Percentiles rank a stretch among this genome's conserved stretches.
Evolutionary conservation across 495 filamentous ascomycete species (phyloP).

Genomic region (Recurvomyces mirabilis): DNA sequence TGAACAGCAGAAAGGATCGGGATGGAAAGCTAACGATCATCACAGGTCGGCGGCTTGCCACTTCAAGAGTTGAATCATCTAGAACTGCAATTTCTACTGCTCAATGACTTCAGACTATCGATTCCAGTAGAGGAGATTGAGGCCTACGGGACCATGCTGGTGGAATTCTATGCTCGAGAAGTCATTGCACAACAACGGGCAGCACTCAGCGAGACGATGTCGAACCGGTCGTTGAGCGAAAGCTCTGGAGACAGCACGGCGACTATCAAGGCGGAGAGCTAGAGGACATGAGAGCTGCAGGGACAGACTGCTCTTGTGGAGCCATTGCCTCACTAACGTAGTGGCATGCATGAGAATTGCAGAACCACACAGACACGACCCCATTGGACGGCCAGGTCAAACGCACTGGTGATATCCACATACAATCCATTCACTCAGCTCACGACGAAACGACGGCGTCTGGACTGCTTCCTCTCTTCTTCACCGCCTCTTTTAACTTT

Average conservation of each 20-base stretch:
- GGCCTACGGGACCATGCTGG: slow-evolving; percentile 95
- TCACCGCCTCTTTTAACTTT: neutral
- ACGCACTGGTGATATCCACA: neutral
- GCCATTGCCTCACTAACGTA: neutral
- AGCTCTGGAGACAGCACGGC: slow-evolving; percentile 20
- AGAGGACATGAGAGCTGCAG: neutral
- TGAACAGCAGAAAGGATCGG: too few species aligned
- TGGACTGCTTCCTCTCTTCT: neutral
- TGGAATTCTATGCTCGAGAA: slow-evolving; percentile 94
- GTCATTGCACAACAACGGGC: slow-evolving; percentile 55
- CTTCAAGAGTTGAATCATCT: slow-evolving; percentile 93
- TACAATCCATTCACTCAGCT: neutral
- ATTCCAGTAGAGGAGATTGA: slow-evolving; percentile 93
- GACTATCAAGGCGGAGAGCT: slow-evolving; percentile 9
- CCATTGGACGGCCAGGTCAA: too few species aligned
- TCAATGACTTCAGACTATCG: slow-evolving; percentile 94
- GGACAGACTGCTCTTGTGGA: neutral
- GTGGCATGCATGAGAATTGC: neutral
- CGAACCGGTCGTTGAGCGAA: slow-evolving; percentile 15
- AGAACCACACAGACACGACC: too few species aligned
- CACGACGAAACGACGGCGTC: slow-evolving; percentile 14
- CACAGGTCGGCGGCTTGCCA: slow-evolving; percentile 92
- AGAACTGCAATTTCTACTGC: slow-evolving; percentile 87
- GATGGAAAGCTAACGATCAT: slow-evolving; percentile 9
- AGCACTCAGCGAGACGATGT: slow-evolving; percentile 13